Evolutionary conservation across 176 grass and related monocot genomes (phyloP), one percentile per base, ranked within the genome.

Genomic region (Avena eriantha): DNA sequence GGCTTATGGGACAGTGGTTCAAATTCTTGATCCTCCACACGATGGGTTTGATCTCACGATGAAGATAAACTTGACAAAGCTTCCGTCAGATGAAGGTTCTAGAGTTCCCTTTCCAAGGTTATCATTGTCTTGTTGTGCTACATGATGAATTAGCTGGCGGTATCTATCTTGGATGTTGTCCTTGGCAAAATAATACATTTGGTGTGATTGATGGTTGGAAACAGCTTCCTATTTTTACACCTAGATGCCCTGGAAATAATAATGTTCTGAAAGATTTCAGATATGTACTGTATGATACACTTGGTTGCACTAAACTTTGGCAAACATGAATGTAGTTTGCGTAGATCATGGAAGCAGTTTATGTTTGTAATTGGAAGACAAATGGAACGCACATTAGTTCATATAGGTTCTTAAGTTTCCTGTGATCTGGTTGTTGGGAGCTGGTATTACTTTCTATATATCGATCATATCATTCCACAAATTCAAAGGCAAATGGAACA

Each of bases 1-100:
- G 26, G 85, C 94, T 61, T 99, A 99, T 89, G 97, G 97, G 35
- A 18, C 83, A 4, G 87, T 94, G 36, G 94, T 94, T 83, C 94
- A 99, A 81, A 99, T 99, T 88, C 90, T 96, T 48, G 97, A 99
- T 81, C 96, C 96, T 34, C 96, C 96, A 80, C 96, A 96, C 81
- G 96, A 98, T 73, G 92, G 96, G 23, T 99, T 96, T 87, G 90
- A 99, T 80, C 89, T 99, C 82, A 99, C 97, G 21, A 88, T 99
- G 92, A 99, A 99, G 90, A 96, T 99, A 88, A 94, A 92, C 86
- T 77, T 99, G 86, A 94, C 89, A 82, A 99, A 93, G 86, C 85
- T 99, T 86, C 94, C 97, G 31, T 64, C 88, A 91, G 87, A 94
- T 89, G 97, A 99, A 99, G 97, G 97, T 99, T 91, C 94, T 92